phyloP scores from a whole-genome alignment of 768 basidiomycete genomes.

The Tulasnella sp. region DNA sequence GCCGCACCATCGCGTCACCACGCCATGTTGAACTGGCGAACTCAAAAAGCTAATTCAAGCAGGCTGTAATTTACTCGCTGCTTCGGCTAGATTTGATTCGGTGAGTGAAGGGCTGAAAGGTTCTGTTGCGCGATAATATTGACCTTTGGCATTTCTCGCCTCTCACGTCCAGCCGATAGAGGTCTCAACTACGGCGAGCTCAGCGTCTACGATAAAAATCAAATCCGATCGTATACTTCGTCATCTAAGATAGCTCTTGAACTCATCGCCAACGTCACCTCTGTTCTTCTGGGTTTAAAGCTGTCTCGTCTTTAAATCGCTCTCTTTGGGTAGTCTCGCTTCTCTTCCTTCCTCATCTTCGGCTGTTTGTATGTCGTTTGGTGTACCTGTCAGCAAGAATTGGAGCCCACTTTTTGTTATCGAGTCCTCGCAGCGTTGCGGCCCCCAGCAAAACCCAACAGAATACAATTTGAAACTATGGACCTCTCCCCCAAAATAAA shows the following conservation, averaged over 20 bases:
- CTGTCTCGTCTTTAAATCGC: no score
- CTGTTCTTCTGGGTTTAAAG: no score
- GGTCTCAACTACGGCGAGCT: conserved; percentile 15
- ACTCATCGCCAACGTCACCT: no score
- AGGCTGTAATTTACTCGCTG: not conserved
- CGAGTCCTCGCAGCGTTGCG: no score
- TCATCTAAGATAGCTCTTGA: not conserved
- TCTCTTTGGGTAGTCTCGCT: not conserved
- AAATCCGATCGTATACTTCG: conserved; percentile 10
- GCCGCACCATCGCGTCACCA: not conserved
- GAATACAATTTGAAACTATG: no score
- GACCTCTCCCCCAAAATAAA: no score
- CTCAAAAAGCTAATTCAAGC: not conserved
- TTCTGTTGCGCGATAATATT: no score
- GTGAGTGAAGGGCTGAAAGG: not conserved
- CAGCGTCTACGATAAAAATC: conserved; percentile 18
- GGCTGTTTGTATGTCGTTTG: not conserved
- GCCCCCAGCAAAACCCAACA: no score
- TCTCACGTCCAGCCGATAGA: not conserved
- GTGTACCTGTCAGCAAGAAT: not conserved
- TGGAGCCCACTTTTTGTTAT: not conserved
- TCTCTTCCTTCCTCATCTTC: not conserved
- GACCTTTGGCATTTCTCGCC: no score
- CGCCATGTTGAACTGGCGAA: not conserved
- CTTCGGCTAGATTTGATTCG: not conserved